Conservation (phyloP, 2,329 filamentous ascomycete species). For the Leptographium flavum region DNA sequence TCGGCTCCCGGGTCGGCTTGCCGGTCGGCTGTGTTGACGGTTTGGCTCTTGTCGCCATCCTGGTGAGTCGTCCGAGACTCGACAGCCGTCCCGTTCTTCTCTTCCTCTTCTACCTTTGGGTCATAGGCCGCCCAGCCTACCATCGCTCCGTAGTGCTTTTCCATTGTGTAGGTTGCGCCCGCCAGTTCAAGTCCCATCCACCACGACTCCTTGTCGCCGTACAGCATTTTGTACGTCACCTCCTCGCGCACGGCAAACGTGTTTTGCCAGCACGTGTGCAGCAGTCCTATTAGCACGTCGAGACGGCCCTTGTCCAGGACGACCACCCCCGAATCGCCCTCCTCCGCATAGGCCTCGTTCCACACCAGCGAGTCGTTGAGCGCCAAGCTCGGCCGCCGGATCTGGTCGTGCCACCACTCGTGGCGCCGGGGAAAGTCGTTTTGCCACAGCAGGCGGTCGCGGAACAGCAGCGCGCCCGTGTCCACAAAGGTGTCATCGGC, state of each 20-base stretch:
- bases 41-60: neutral
- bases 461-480: constrained; percentile 1
- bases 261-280: constrained; percentile 6
- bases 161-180: neutral
- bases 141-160: constrained; percentile 2
- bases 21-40: neutral
- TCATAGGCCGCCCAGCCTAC: neutral
- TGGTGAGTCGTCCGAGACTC: too few species aligned
- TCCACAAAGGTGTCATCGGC: neutral
- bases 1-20: neutral
- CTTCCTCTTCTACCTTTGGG: too few species aligned
- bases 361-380: constrained; percentile 1
- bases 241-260: constrained; percentile 1
- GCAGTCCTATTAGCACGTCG: neutral
- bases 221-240: constrained; percentile 1
- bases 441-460: constrained; percentile 4
- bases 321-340: constrained; percentile 3
- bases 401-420: constrained; percentile 3
- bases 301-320: constrained; percentile 2
- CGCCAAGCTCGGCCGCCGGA: constrained; percentile 3
- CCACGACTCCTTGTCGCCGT: constrained; percentile 6
- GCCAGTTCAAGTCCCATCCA: constrained; percentile 3
- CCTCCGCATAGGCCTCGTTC: neutral
- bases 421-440: neutral
- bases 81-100: too few species aligned